Base-by-base conservation (phyloP, 2,329 filamentous ascomycete species). In the Stachybotrys chartarum region DNA sequence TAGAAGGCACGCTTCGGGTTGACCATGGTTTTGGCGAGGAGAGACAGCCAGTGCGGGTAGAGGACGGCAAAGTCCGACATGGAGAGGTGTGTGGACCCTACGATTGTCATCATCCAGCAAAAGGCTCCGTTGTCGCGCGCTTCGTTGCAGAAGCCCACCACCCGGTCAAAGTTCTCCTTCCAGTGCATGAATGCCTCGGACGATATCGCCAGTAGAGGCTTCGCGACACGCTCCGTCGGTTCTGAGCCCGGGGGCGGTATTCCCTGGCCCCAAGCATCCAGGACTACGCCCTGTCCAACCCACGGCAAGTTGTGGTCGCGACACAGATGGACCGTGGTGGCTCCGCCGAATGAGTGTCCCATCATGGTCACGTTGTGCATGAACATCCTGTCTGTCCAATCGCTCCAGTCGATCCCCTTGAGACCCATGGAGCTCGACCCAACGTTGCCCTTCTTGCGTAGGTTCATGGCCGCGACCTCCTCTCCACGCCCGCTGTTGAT, bases 111-210 rank as follows among this genome's bases (percentile, higher is more conserved):
- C 67, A 80, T 76, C 78, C 78, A 82, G 50, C 72, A 75, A 1
- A 73, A 68, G 2, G 68, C 68, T 11, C 75, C 75, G 8, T 75
- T 72, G 10, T 74, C 72, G 45, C 72, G 75, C 4, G 75, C 79
- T 67, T 88, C 83, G 30, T 77, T 70, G 64, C 83, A 81, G 16
- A 88, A 71, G 0, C 74, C 71, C 58, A 79, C 74, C 10, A 87
- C 75, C 42, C 79, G 75, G 46, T 81, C 70, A 63, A 85, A 86
- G 58, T 87, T 88, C 3, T 77, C 73, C 24, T 80, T 76, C 85
- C 85, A 88, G 68, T 87, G 85, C 75, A 86, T 86, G 70, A 88
- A 88, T 0, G 83, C 85, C 66, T 88, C 85, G 6, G 78, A 82
- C 51, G 85, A 86, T 63, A 88, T 83, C 3, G 80, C 81, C 6